Base-by-base conservation (phyloP, 1,284 basidiomycete species). In the Apiotrichum sp. region DNA sequence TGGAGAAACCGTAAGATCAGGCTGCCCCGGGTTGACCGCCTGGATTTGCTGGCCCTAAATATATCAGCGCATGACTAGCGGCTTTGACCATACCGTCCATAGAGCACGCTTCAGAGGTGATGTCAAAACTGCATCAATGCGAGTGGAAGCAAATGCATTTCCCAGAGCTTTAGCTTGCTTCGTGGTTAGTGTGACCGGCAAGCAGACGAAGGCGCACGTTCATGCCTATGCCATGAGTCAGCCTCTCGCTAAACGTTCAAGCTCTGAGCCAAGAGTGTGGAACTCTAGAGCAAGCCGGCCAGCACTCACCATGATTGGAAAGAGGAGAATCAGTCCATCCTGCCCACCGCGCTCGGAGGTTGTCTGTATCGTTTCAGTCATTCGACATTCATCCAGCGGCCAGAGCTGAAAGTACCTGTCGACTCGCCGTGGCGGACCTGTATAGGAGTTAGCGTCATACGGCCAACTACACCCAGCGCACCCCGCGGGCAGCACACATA, bases 111-210 rank as follows among this genome's bases (percentile, higher is more conserved):
- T 82, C 50, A 96, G 81, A 56, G 87, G 82, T 0, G 90, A 93
- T 7, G 87, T 81, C 71, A 89, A 84, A 57, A 97, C 87, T 16
- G 82, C 81, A 43, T 82, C 79, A 62, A 93, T 80, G 8, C 68
- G 79, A 11, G 78, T 82, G 34, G 77, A 66, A n/a, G 82, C 76
- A 36, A 91, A 82, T 29, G 83, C 82, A 49, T 79, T 74, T 0
- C 84, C 89, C 2, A 89, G 78, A 0, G 89, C 88, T 65, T 81
- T 83, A 3, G 91, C 89, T 87, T 93, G 91, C 87, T 90, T 54
- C 6, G 5, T 10, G 50, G 36, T 4, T 13, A 14, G 22, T 22
- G 31, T 14, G 42, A 22, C 6, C 42, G 29, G 16, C 16, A 16
- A 13, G 54, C 65, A 73, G 22, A 22, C 22, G 22, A 22, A 22